A percentile compares a stretch with the other conserved stretches of the same genome.
These are phyloP conservation scores for Penicillium sp. DNA, from an alignment of 2,329 filamentous ascomycete species.

Conservation along the genomic window DNA sequence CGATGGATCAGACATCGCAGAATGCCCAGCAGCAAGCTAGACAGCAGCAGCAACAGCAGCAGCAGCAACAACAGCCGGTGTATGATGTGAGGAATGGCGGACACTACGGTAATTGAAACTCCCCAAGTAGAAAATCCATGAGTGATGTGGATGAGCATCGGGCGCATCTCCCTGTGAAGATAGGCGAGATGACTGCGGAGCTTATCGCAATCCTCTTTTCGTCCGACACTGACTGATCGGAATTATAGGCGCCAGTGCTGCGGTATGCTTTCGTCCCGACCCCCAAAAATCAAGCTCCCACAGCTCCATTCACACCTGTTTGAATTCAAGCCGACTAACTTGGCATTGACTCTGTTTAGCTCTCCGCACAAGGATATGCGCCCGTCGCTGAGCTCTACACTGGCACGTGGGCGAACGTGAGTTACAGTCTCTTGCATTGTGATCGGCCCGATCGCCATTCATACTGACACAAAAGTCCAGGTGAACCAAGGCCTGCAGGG, in stretches of 20 bases:
- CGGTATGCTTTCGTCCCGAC: slow-evolving; percentile 47
- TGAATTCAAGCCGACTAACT: slow-evolving; percentile 14
- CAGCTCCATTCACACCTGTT: not conserved
- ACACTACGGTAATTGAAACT: slow-evolving; percentile 61
- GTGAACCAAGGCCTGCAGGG: slow-evolving; percentile 92
- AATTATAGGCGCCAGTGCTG: slow-evolving; percentile 57
- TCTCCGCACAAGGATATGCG: slow-evolving; percentile 79
- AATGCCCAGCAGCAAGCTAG: slow-evolving; percentile 56
- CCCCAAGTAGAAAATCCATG: not conserved
- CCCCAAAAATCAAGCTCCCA: not conserved
- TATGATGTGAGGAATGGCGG: slow-evolving; percentile 70
- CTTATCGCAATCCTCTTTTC: not conserved
- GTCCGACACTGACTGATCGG: slow-evolving; percentile 8
- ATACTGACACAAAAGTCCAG: slow-evolving; percentile 39
- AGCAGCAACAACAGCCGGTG: slow-evolving; percentile 51
- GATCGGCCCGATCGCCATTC: too few relatives aligned
- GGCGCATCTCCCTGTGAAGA: not conserved
- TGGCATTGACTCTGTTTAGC: slow-evolving; percentile 46
- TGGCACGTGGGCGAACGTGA: slow-evolving; percentile 89
- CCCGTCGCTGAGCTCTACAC: slow-evolving; percentile 88
- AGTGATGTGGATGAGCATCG: not conserved
- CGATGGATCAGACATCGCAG: slow-evolving; percentile 53
- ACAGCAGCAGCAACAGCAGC: slow-evolving; percentile 45
- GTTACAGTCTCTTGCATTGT: slow-evolving; percentile 23
- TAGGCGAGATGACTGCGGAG: not conserved